phyloP scores from a whole-genome alignment of 176 grass and related monocot genomes.

The Miscanthus lutarioriparius region DNA sequence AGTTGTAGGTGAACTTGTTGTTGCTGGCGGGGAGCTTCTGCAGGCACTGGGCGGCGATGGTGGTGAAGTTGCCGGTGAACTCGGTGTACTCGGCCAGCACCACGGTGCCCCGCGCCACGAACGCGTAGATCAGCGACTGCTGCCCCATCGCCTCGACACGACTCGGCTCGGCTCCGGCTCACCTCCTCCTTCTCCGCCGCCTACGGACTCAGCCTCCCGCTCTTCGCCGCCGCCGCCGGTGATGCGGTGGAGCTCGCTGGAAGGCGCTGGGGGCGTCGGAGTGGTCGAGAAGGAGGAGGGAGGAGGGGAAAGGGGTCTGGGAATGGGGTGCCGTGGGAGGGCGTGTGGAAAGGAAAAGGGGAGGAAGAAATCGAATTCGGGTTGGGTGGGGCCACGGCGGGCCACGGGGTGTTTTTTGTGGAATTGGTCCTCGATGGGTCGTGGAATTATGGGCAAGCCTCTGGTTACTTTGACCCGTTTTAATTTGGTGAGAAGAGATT shows the following conservation, averaged over 20 bases:
- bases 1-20: slow-evolving; percentile 96
- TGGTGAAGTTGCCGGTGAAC: slow-evolving; percentile 94
- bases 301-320: background rate
- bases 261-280: background rate
- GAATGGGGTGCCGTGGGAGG: background rate
- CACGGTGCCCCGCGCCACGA: slow-evolving; percentile 85
- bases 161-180: background rate
- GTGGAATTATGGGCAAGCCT: background rate
- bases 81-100: slow-evolving; percentile 89
- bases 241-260: background rate
- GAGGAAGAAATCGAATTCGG: background rate
- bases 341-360: background rate
- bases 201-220: background rate
- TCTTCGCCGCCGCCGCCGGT: background rate
- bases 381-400: background rate
- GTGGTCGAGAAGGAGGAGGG: background rate
- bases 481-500: background rate
- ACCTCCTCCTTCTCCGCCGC: background rate
- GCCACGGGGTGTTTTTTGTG: background rate
- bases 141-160: slow-evolving; percentile 57
- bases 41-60: slow-evolving; percentile 89
- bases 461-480: background rate
- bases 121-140: slow-evolving; percentile 90
- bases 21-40: slow-evolving; percentile 89
- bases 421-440: background rate